Base-by-base conservation (phyloP, 352 stramenopile species). In the Phytopythium helicoides region DNA sequence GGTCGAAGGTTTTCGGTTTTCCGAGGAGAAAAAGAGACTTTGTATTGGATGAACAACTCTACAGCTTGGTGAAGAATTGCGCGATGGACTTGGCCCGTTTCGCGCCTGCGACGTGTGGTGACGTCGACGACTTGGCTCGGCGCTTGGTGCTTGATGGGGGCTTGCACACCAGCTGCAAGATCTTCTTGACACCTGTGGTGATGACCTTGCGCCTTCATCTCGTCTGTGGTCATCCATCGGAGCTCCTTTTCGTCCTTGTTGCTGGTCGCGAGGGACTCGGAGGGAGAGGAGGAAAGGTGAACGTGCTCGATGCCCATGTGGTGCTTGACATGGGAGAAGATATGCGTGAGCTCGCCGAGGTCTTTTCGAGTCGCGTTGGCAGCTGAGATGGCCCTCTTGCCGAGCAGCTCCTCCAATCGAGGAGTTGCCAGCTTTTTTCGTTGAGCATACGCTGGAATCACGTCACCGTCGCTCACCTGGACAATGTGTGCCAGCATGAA, bases 321-420 rank as follows among this genome's bases (percentile, higher is more conserved):
- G 35, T 96, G 87, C 69, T 92, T 93, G 12, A 95, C 73, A 39
- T 96, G 87, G 8, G 87, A 96, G 56, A 96, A 96, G n/a, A 96
- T 74, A 63, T 96, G 87, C 12, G 76, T 73, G 31, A 96, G 69
- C 11, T 91, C 73, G 33, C 83, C 81, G 2, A 91, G 37, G 39
- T 95, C 81, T 37, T 64, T 56, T 11, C 82, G 76, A 33, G 80
- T 35, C 22, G 58, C 25, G 1, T 52, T 63, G 10, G 44, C 48
- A 0, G 64, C 46, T 11, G 28, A 33, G 9, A 81, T 22, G 0
- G 52, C 52, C n/a, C 35, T 25, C 23, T 65, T 63, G 26, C 54
- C 60, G 5, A 91, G 60, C 7, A 85, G 28, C 14, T 69, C 51
- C 1, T 47, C 54, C 22, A 94, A 52, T 7, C 61, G 58, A 8